Evolutionary conservation across 2,329 filamentous ascomycete species (phyloP), one percentile per base, ranked within the genome.

Genomic region (Xylariaceae sp.): DNA sequence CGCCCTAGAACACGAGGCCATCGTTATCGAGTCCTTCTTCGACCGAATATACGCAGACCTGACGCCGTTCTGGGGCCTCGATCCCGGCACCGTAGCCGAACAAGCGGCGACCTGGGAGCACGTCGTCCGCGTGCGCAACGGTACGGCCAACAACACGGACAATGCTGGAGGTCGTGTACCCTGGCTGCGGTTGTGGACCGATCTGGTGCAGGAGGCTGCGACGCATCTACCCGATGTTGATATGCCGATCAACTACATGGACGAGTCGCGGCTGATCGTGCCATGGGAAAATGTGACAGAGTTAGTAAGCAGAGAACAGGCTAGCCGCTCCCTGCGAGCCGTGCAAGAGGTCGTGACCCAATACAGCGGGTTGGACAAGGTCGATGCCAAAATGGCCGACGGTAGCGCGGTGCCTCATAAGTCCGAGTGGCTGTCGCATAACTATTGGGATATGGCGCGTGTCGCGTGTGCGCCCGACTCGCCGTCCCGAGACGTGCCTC

Each of bases 41-140:
- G 76, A 81, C 53, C 77, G 79, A 44, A 78, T 83, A 43, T 79
- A 81, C 63, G 73, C 79, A 48, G 79, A 84, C 54, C 53, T 83
- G 39, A 65, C 73, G 34, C 79, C 79, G 2, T 81, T 78, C 52
- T 83, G 78, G 79, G 76, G 67, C 2, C 60, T 79, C 26, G 71
- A 75, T 24, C 60, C 67, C 15, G 59, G 63, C 24, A 62, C 66
- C 34, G 62, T 66, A 9, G 59, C 60, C 34, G 50, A 55, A 28
- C 62, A 66, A 30, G 69, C 73, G 34, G 58, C 62, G n/a, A 54
- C 63, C 4, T 72, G 68, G 63, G 63, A 65, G 34, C 64, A 68
- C 48, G 64, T 71, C n/a, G 66, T 76, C 31, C 65, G 66, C 24
- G 72, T 76, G 34, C 69, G 73, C 35, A 60, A 66, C 37, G 72